Conservation (phyloP, 1,284 basidiomycete species). For the Meira nashicola region DNA sequence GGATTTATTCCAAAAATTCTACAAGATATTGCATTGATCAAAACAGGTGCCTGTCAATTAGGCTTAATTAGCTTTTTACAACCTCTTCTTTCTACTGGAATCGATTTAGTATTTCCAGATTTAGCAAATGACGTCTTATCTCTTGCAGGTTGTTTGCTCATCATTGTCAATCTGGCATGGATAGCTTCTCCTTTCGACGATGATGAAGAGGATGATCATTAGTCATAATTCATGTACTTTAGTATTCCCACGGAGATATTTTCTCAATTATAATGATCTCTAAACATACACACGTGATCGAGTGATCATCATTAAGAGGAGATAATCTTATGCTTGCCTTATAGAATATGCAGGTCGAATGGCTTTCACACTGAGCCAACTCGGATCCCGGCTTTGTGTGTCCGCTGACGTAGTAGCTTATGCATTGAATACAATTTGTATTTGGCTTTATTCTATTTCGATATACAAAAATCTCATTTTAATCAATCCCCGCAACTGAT, state of each 20-base stretch:
- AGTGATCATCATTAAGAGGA: too few species aligned
- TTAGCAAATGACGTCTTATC: not conserved
- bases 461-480: too few species aligned
- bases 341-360: too few species aligned
- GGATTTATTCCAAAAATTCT: not conserved
- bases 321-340: too few species aligned
- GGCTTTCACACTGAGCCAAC: too few species aligned
- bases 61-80: not conserved
- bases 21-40: not conserved
- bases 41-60: not conserved
- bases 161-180: not conserved
- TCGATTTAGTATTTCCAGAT: not conserved
- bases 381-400: too few species aligned
- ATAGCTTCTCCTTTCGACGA: not conserved
- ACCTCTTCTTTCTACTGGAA: conserved; percentile 1
- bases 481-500: too few species aligned
- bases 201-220: not conserved
- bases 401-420: too few species aligned
- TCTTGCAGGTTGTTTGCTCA: not conserved
- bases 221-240: not conserved
- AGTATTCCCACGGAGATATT: not conserved
- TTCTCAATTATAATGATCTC: too few species aligned
- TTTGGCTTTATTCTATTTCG: too few species aligned
- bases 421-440: too few species aligned
- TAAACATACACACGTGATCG: too few species aligned